phyloP scores from a whole-genome alignment of 805 yeast genomes.

The Sungouiella blattae region DNA sequence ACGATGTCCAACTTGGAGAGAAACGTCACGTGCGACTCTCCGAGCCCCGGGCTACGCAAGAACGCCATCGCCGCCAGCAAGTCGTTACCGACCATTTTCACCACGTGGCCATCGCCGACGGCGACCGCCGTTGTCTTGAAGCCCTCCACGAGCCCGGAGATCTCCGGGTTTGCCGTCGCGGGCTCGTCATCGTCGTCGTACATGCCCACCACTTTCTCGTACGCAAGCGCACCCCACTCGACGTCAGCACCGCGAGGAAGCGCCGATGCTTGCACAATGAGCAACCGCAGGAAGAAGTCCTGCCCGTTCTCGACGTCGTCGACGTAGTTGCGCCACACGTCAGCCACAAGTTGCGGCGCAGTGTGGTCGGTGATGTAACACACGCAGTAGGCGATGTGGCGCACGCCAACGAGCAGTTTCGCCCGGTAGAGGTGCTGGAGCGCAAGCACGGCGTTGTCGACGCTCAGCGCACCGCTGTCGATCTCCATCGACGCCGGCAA shows the following conservation, averaged over 20 bases:
- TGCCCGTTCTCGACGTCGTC: conserved; percentile 14
- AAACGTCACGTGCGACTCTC: conserved; percentile 7
- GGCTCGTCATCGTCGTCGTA: conserved; percentile 27
- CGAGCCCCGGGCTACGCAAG: conserved; percentile 6
- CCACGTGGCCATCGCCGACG: conserved; percentile 5
- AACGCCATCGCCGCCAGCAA: conserved; percentile 7
- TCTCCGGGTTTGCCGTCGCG: background rate
- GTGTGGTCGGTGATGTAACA: conserved; percentile 48
- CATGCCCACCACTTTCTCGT: conserved; percentile 32
- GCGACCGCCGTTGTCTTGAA: conserved; percentile 3
- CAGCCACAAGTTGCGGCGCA: conserved; percentile 26
- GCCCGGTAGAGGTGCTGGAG: conserved; percentile 74
- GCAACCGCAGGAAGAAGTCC: conserved; percentile 25
- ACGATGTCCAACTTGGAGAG: conserved; percentile 8
- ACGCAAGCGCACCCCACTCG: conserved; percentile 71
- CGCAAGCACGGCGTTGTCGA: conserved; percentile 48
- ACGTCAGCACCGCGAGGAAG: conserved; percentile 63
- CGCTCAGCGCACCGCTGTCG: conserved; percentile 1
- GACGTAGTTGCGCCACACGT: conserved; percentile 47
- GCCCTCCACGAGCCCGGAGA: background rate
- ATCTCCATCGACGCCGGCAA: conserved; percentile 68
- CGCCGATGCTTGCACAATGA: conserved; percentile 52
- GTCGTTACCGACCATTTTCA: conserved; percentile 6
- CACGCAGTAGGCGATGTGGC: conserved; percentile 43
- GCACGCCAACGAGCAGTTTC: conserved; percentile 48